Percentiles rank a stretch among this genome's conserved stretches.
phyloP scores from a whole-genome alignment of 192 early-diverging fungal species.

The Linnemannia exigua region DNA sequence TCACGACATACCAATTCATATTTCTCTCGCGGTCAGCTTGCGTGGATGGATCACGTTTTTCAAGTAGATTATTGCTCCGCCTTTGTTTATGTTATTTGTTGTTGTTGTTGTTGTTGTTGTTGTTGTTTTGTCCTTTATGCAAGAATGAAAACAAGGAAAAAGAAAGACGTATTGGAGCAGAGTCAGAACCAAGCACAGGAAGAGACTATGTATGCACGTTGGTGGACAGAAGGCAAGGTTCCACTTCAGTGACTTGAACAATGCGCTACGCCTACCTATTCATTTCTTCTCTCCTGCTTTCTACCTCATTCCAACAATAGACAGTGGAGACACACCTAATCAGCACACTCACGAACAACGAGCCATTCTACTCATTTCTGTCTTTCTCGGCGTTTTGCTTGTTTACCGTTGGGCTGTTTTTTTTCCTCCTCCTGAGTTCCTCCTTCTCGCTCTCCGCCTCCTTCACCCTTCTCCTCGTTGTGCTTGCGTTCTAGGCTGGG shows the following conservation, averaged over 20 bases:
- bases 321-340: not conserved
- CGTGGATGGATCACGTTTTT: constrained; percentile 5
- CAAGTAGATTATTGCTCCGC: not conserved
- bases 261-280: not conserved
- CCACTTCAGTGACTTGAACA: not conserved
- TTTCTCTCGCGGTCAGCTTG: not conserved
- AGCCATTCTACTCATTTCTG: not conserved
- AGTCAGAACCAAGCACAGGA: too few relatives aligned
- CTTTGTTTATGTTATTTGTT: not conserved
- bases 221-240: not conserved
- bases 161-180: not conserved
- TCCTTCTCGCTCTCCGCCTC: not conserved
- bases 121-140: not conserved
- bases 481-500: not conserved
- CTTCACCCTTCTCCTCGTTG: not conserved
- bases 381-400: not conserved
- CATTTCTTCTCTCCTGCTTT: not conserved
- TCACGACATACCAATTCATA: not conserved
- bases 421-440: not conserved
- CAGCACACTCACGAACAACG: not conserved
- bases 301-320: not conserved
- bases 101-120: not conserved
- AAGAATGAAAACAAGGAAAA: not conserved
- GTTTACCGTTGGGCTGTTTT: not conserved
- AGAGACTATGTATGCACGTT: not conserved